Conservation (phyloP, 257 asterid species). For the Apocynum venetum region DNA sequence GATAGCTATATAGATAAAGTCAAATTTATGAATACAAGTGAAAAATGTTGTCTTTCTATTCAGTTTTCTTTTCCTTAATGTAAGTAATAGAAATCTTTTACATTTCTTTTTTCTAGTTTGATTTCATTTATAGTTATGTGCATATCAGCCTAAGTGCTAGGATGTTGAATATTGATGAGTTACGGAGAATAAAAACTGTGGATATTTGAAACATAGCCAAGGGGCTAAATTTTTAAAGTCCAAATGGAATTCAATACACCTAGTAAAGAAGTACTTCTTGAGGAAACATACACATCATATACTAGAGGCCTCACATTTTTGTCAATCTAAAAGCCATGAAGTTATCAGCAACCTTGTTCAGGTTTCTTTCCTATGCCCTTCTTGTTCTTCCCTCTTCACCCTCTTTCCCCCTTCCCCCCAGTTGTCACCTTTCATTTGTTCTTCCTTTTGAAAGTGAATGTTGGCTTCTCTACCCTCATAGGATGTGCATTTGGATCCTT, state of each 20-base stretch:
- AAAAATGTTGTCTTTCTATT: not conserved
- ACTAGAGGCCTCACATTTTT: not conserved
- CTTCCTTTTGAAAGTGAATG: not conserved
- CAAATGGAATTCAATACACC: not conserved
- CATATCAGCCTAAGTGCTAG: not conserved
- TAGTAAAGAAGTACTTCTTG: not conserved
- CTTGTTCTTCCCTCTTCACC: not conserved
- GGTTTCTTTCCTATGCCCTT: not conserved
- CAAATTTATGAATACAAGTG: not conserved
- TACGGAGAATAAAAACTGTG: not conserved
- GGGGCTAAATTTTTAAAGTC: not conserved
- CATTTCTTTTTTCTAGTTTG: not conserved
- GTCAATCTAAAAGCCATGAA: not conserved
- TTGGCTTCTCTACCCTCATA: not conserved
- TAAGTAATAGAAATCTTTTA: not conserved
- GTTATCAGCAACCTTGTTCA: not conserved
- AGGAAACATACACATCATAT: not conserved
- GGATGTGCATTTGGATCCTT: not conserved
- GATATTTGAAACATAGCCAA: not conserved
- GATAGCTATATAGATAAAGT: too few relatives aligned
- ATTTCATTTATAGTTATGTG: too few relatives aligned
- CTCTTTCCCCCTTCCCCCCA: not conserved
- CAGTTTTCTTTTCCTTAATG: not conserved
- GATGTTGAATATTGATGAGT: not conserved
- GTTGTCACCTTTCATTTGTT: not conserved